Evolutionary conservation across 2,329 filamentous ascomycete species (phyloP), one percentile per base, ranked within the genome.

Genomic region (Aspergillus tamarii): DNA sequence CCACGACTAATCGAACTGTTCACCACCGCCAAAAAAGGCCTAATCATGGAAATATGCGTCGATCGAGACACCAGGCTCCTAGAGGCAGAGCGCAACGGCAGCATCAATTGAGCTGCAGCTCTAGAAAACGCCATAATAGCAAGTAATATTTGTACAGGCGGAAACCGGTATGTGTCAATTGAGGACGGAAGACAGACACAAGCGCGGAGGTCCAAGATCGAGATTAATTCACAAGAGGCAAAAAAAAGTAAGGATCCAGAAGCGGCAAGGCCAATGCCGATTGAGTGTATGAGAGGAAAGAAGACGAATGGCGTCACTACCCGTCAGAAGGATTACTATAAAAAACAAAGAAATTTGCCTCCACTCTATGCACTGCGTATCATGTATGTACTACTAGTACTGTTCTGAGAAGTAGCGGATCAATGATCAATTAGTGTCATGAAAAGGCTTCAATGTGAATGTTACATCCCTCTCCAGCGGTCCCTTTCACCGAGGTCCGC

Each of bases 231-330:
- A 9, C 28, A 34, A 32, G 46, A 28, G 23, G 46, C 23, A 52
- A 52, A 14, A 21, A 21, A 32, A 52, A 52, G 8, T 19, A n/a
- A 19, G 28, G 28, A 52, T 32, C 48, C 19, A n/a, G 21, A 34
- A 30, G 26, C 48, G 48, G 28, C 48, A 32, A 50, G 16, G 45
- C 16, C 23, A 30, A 36, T 16, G 34, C 34, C 21, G 12, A 28
- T 12, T 32, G 7, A 26, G 9, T 26, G 12, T 26, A 16, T 19
- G 45, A 14, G 21, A 52, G 26, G 30, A 21, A 3, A 10, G 26
- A 19, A 28, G 16, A 30, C 14, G 23, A 28, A 30, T 69, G 66
- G 62, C 68, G 65, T 71, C 69, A 71, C 67, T 59, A 59, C 54
- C 62, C 57, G 43, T 30, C 26, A 53, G 26, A 21, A 58, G 28